A percentile compares a stretch with the other conserved stretches of the same genome.
These are phyloP conservation scores for Salix brachista DNA, from an alignment of 345 rosid species.

Conservation along the genomic window DNA sequence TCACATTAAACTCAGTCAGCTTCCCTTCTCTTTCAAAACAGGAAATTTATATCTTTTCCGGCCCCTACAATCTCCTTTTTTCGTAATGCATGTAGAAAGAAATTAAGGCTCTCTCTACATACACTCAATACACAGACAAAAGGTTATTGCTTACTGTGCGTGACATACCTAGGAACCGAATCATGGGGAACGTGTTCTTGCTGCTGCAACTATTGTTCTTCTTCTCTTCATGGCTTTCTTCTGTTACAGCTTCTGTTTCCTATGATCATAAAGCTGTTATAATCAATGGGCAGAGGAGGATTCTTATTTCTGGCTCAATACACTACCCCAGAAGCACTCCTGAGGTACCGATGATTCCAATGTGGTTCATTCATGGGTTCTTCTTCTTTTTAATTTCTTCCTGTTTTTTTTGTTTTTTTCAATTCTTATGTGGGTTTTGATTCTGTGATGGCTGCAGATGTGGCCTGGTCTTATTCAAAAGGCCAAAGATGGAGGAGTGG, in stretches of 20 bases:
- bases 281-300: constrained; percentile 47
- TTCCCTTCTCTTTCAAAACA: too few relatives aligned
- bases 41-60: too few relatives aligned
- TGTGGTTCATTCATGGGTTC: constrained; percentile 17
- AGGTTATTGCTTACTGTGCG: not conserved
- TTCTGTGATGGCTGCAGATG: constrained; percentile 53
- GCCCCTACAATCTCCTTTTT: not conserved
- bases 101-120: too few relatives aligned
- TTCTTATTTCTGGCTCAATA: constrained; percentile 63
- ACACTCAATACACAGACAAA: not conserved
- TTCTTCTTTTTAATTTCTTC: constrained; percentile 1
- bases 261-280: constrained; percentile 60
- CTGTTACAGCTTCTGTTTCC: constrained; percentile 50
- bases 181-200: not conserved
- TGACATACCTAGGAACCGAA: constrained; percentile 2
- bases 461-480: constrained; percentile 91
- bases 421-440: not conserved
- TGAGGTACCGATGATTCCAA: constrained; percentile 49
- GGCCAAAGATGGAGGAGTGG: constrained; percentile 96
- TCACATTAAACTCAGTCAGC: too few relatives aligned
- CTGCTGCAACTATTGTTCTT: constrained; percentile 16
- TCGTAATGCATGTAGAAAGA: not conserved
- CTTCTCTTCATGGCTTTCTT: constrained; percentile 33
- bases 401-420: constrained; percentile 7
- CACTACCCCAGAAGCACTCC: constrained; percentile 65